Evolutionary conservation across 129 eudicot species (phyloP).

Genomic region (Deinandra increscens): DNA sequence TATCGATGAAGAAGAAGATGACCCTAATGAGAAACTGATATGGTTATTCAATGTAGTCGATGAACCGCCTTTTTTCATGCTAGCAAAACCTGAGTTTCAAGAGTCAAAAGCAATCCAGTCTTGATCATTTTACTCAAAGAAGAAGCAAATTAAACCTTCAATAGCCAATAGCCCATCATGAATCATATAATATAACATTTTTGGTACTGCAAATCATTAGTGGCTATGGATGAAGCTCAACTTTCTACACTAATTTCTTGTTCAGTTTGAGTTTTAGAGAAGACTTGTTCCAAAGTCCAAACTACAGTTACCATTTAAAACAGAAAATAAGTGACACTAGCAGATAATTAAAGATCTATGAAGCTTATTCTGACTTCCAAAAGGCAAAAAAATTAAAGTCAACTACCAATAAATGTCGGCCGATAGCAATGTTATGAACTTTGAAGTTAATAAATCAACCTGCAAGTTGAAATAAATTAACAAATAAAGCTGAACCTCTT

Average conservation of each 20-base stretch:
- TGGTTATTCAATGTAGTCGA: constrained; percentile 41
- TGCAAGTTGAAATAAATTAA: constrained; percentile 30
- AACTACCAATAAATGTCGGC: constrained; percentile 19
- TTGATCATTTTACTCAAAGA: constrained; percentile 9
- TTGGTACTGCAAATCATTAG: not conserved
- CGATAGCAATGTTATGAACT: constrained; percentile 15
- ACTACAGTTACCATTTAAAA: not conserved
- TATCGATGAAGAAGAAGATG: constrained; percentile 44
- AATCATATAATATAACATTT: not conserved
- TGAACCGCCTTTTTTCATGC: constrained; percentile 41
- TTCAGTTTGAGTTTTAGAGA: not conserved
- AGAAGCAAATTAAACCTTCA: not conserved
- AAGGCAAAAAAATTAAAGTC: constrained; percentile 30
- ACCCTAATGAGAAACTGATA: constrained; percentile 56
- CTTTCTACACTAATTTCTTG: not conserved
- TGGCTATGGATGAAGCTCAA: not conserved
- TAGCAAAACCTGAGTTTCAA: constrained; percentile 49
- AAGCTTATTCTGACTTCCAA: not conserved
- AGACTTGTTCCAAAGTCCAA: not conserved
- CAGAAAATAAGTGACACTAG: not conserved
- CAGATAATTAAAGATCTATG: constrained; percentile 6
- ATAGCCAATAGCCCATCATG: not conserved
- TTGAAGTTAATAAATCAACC: constrained; percentile 18
- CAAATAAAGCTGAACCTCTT: constrained; percentile 9
- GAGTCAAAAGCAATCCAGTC: constrained; percentile 8